Percentiles rank a stretch among this genome's conserved stretches.
Conservation (phyloP, 345 rosid species). For the Mallotus nudiflorus region DNA sequence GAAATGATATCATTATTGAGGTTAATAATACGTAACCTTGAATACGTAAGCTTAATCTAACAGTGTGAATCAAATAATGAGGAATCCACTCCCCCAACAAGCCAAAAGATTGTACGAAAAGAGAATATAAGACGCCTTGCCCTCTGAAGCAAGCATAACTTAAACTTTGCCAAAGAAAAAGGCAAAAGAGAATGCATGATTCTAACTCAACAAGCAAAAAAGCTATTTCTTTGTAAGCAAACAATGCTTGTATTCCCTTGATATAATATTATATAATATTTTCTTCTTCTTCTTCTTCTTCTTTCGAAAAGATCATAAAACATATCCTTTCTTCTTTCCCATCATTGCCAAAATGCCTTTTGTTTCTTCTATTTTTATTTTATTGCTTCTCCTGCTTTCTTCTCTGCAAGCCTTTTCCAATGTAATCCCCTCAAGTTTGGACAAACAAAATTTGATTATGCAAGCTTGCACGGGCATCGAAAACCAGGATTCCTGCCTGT, state of each 20-base stretch:
- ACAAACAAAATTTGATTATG: slow-evolving; percentile 39
- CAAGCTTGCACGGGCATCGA: slow-evolving; percentile 51
- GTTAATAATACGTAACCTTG: too few species aligned
- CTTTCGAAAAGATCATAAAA: slow-evolving; percentile 1
- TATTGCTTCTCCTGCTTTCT: slow-evolving; percentile 35
- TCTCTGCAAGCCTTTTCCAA: slow-evolving; percentile 34
- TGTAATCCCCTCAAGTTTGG: slow-evolving; percentile 26
- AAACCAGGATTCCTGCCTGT: slow-evolving; percentile 52
- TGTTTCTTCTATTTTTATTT: slow-evolving; percentile 26
- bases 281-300: too few species aligned
- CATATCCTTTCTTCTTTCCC: slow-evolving; percentile 20
- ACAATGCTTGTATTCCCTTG: slow-evolving; percentile 37
- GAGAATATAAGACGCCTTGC: slow-evolving; percentile 25
- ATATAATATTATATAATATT: slow-evolving; percentile 35
- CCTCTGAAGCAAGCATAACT: slow-evolving; percentile 60
- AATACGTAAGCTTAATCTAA: too few species aligned
- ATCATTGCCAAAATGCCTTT: slow-evolving; percentile 41
- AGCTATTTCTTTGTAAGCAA: slow-evolving; percentile 52
- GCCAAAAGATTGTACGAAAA: neutral
- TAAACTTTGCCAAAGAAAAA: slow-evolving; percentile 41
- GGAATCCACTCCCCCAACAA: slow-evolving; percentile 4
- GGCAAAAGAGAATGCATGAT: slow-evolving; percentile 31
- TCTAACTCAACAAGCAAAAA: slow-evolving; percentile 31
- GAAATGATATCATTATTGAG: too few species aligned
- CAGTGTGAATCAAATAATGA: neutral